Conservation (phyloP, 257 asterid genomes). For the Solanum megistacrolobum region DNA sequence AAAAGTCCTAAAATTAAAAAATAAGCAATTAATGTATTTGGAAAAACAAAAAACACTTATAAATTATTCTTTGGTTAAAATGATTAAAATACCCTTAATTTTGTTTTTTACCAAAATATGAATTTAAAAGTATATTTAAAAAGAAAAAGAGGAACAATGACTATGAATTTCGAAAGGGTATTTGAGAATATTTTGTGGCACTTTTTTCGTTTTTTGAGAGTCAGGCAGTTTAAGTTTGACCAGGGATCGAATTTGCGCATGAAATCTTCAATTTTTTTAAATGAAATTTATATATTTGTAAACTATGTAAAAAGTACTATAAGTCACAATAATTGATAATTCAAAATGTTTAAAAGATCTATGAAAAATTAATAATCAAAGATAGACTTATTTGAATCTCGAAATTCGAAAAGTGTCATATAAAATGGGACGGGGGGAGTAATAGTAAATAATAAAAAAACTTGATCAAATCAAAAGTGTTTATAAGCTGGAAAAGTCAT, state of each 20-base stretch:
- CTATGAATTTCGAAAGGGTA: not conserved
- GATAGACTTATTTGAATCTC: rapidly evolving
- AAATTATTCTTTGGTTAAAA: not conserved
- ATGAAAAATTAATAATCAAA: no score
- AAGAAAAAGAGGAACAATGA: not conserved
- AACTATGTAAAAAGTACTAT: no score
- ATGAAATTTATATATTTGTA: no score
- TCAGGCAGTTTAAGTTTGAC: not conserved
- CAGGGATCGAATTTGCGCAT: not conserved
- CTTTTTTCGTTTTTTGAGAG: not conserved
- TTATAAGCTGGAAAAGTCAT: not conserved
- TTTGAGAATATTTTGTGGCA: not conserved
- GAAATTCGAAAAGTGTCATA: rapidly evolving
- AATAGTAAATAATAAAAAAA: no score
- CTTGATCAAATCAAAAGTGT: not conserved
- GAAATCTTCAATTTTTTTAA: not conserved
- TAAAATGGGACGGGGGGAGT: rapidly evolving
- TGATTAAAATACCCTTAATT: not conserved
- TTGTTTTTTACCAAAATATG: not conserved
- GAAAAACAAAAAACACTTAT: no score
- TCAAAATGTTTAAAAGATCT: not conserved
- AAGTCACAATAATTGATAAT: no score
- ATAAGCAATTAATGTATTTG: not conserved
- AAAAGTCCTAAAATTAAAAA: not conserved
- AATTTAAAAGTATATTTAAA: not conserved